These are phyloP conservation scores for Didymella exigua DNA, from an alignment of 2,329 filamentous ascomycete genomes.

Conservation along the genomic window DNA sequence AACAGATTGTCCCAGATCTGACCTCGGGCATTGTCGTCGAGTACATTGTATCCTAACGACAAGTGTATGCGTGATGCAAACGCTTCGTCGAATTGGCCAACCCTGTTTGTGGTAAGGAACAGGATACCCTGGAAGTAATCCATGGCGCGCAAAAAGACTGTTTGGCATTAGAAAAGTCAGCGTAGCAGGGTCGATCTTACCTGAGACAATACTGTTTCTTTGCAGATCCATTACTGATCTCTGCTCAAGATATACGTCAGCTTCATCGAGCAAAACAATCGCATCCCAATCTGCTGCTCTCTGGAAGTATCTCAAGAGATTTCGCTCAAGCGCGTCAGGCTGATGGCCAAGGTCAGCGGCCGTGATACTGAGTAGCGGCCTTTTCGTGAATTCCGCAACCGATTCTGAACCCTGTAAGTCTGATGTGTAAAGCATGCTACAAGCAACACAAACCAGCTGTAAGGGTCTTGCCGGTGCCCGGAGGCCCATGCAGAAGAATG, in stretches of 20 bases:
- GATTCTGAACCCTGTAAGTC: constrained; percentile 18
- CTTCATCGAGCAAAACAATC: constrained; percentile 45
- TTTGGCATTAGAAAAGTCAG: background rate
- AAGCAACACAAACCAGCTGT: constrained; percentile 34
- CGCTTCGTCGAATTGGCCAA: constrained; percentile 77
- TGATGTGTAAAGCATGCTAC: background rate
- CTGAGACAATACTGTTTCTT: constrained; percentile 40
- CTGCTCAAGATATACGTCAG: constrained; percentile 47
- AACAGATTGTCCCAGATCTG: constrained; percentile 37
- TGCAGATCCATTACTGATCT: constrained; percentile 32
- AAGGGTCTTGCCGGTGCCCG: constrained; percentile 93
- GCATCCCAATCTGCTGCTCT: constrained; percentile 30
- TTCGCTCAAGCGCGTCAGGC: constrained; percentile 15
- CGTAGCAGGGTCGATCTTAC: background rate
- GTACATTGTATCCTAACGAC: constrained; percentile 67
- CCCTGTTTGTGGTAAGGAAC: constrained; percentile 44
- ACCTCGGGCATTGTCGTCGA: constrained; percentile 8
- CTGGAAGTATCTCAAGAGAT: constrained; percentile 22
- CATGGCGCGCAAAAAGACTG: constrained; percentile 44
- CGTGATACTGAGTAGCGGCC: constrained; percentile 30
- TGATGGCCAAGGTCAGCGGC: constrained; percentile 26
- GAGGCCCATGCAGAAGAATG: constrained; percentile 65
- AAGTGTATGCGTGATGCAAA: constrained; percentile 87
- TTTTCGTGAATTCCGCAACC: constrained; percentile 29
- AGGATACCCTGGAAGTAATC: constrained; percentile 51